These are phyloP conservation scores for Botrytis cinerea DNA, from an alignment of 2,329 filamentous ascomycete genomes.

Conservation along the genomic window DNA sequence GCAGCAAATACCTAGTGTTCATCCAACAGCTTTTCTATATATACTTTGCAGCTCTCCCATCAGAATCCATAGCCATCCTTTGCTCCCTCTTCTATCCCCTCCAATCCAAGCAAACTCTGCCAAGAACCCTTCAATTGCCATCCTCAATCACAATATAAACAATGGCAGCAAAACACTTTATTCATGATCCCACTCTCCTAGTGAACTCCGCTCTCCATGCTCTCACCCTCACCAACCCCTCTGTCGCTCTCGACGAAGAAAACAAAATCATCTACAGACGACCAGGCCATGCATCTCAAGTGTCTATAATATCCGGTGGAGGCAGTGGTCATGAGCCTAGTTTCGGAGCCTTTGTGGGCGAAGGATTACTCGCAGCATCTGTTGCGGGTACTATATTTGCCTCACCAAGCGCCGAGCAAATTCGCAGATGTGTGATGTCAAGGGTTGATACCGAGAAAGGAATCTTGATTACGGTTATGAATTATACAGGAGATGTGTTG, in stretches of 20 bases:
- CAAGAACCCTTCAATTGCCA: not conserved
- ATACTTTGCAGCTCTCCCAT: not conserved
- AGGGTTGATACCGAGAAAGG: constrained; percentile 72
- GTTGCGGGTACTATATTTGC: constrained; percentile 89
- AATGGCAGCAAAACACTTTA: constrained; percentile 77
- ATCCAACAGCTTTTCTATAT: not conserved
- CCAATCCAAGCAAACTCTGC: not conserved
- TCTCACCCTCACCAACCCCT: constrained; percentile 81
- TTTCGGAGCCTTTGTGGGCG: constrained; percentile 82
- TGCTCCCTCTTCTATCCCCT: not conserved
- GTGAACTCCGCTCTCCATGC: constrained; percentile 75
- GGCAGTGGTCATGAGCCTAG: constrained; percentile 89
- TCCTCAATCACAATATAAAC: constrained; percentile 22
- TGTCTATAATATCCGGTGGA: constrained; percentile 84
- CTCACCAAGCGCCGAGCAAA: constrained; percentile 78
- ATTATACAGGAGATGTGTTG: constrained; percentile 86
- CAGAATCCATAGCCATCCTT: not conserved
- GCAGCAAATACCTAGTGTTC: not conserved
- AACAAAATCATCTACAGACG: constrained; percentile 85
- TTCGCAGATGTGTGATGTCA: constrained; percentile 72
- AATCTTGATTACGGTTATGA: constrained; percentile 91
- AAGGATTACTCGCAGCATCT: constrained; percentile 75
- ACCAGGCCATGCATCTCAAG: constrained; percentile 58
- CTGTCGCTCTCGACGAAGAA: constrained; percentile 71
- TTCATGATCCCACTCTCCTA: constrained; percentile 78